These are phyloP conservation scores for Byssothecium circinans DNA, from an alignment of 2,329 filamentous ascomycete species.

Conservation along the genomic window DNA sequence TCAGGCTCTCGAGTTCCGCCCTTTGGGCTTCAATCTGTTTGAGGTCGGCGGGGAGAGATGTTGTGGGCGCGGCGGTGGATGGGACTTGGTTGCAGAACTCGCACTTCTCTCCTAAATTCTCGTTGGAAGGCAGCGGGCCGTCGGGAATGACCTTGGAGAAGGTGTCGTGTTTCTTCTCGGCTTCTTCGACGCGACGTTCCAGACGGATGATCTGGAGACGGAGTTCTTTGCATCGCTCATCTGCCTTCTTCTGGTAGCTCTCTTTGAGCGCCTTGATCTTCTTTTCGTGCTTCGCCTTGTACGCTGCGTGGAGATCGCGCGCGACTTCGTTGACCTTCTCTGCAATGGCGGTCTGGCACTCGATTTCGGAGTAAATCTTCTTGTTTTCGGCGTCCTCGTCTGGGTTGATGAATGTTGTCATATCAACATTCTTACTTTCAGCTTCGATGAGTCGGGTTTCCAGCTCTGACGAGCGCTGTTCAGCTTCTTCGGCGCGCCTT, in stretches of 20 bases:
- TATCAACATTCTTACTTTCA: slow-evolving; percentile 73
- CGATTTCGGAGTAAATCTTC: slow-evolving; percentile 44
- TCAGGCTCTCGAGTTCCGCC: slow-evolving; percentile 68
- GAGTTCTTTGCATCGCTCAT: slow-evolving; percentile 81
- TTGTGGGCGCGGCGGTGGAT: slow-evolving; percentile 4
- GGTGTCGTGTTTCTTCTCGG: slow-evolving; percentile 65
- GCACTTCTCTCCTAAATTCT: slow-evolving; percentile 7
- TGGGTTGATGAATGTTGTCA: slow-evolving; percentile 57
- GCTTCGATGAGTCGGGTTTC: slow-evolving; percentile 48
- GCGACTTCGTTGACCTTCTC: slow-evolving; percentile 75
- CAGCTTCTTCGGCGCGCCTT: slow-evolving; percentile 71
- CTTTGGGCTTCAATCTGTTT: slow-evolving; percentile 63
- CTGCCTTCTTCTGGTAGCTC: slow-evolving; percentile 81
- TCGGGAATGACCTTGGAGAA: slow-evolving; percentile 57
- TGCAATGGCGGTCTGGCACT: slow-evolving; percentile 70
- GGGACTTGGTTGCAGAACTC: slow-evolving; percentile 17
- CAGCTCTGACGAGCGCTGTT: slow-evolving; percentile 74
- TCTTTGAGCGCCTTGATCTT: slow-evolving; percentile 89
- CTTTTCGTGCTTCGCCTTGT: slow-evolving; percentile 96
- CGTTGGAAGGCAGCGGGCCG: not conserved
- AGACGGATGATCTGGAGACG: slow-evolving; percentile 71
- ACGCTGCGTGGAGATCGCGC: slow-evolving; percentile 87
- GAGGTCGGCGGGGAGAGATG: slow-evolving; percentile 43
- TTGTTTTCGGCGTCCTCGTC: slow-evolving; percentile 38
- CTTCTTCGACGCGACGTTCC: slow-evolving; percentile 71